Percentiles rank a stretch among this genome's conserved stretches.
Conservation (phyloP, 2,329 filamentous ascomycete species). For the Microsporum ferrugineum region DNA sequence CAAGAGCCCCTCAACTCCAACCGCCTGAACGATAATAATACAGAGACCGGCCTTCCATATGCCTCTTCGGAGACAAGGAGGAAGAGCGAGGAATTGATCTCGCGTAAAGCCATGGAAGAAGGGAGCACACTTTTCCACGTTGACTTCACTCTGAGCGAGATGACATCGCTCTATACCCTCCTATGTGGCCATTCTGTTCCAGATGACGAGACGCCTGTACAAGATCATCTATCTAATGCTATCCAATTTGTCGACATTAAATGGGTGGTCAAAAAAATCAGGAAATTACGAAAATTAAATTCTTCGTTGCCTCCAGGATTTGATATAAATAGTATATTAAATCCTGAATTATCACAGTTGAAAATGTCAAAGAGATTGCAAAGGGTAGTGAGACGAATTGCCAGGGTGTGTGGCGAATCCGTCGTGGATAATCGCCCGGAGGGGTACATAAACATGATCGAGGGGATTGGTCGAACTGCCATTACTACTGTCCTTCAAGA, state of each 20-base stretch:
- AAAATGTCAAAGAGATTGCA: background rate
- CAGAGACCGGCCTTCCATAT: background rate
- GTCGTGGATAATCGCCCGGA: background rate
- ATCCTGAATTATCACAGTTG: background rate
- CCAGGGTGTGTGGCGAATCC: background rate
- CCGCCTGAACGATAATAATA: background rate
- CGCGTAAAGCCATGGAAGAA: background rate
- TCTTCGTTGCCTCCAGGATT: background rate
- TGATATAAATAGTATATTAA: background rate
- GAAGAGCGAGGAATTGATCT: background rate
- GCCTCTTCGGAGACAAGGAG: background rate
- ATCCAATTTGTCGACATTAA: background rate
- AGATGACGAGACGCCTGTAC: constrained; percentile 14
- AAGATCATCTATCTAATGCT: constrained; percentile 16
- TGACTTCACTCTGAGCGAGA: constrained; percentile 19
- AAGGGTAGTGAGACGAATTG: background rate
- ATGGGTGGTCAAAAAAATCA: background rate
- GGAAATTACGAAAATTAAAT: background rate
- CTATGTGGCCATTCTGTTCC: constrained; percentile 3
- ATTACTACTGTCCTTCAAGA: background rate
- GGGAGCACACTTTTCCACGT: constrained; percentile 18
- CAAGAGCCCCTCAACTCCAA: background rate
- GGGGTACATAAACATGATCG: constrained; percentile 4
- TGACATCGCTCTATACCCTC: constrained; percentile 16
- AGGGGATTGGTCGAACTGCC: background rate